Percentiles rank a stretch among this genome's conserved stretches.
These are phyloP conservation scores for Linum tenue DNA, from an alignment of 345 rosid genomes.

Conservation along the genomic window DNA sequence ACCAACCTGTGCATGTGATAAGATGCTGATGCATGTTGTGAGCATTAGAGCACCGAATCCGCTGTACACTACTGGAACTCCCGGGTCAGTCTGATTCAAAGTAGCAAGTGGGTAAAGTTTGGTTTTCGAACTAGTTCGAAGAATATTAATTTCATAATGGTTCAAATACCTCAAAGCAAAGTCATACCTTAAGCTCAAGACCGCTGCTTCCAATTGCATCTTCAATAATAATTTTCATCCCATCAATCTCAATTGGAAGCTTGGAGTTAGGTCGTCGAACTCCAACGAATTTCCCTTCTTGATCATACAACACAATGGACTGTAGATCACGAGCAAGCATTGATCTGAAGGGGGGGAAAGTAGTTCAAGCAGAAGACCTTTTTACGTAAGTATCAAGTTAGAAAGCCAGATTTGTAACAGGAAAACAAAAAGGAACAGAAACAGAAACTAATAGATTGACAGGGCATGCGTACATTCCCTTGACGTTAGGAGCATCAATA, in stretches of 20 bases:
- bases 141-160: not conserved
- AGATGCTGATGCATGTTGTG: slow-evolving; percentile 80
- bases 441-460: not conserved
- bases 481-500: slow-evolving; percentile 51
- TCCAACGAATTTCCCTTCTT: slow-evolving; percentile 80
- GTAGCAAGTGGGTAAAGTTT: not conserved
- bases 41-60: slow-evolving; percentile 91
- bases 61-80: slow-evolving; percentile 83
- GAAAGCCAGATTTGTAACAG: not conserved
- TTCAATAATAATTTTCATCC: slow-evolving; percentile 54
- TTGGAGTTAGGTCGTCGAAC: slow-evolving; percentile 81
- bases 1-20: slow-evolving; percentile 82
- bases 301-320: slow-evolving; percentile 69
- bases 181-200: slow-evolving; percentile 68
- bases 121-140: not conserved
- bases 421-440: not conserved
- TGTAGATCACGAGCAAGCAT: slow-evolving; percentile 98
- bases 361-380: not conserved
- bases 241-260: slow-evolving; percentile 80
- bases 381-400: not conserved
- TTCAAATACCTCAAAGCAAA: not conserved
- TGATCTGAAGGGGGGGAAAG: slow-evolving; percentile 40
- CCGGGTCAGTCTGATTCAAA: slow-evolving; percentile 68
- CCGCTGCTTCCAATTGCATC: slow-evolving; percentile 97
- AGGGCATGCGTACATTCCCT: slow-evolving; percentile 66